These are phyloP conservation scores for Dimocarpus longan DNA, from an alignment of 345 rosid genomes.

Conservation along the genomic window DNA sequence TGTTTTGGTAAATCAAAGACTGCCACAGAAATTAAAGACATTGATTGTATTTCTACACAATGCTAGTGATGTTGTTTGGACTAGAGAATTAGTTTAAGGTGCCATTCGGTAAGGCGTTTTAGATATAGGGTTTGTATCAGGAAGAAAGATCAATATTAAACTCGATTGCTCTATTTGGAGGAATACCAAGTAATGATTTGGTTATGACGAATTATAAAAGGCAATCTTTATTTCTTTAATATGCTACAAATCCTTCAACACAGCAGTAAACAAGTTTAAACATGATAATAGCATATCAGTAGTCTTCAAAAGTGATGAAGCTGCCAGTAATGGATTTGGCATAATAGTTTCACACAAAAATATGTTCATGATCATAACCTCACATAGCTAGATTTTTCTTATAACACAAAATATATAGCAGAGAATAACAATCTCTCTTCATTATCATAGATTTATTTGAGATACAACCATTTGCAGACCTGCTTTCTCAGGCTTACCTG, in stretches of 20 bases:
- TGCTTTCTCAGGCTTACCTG: slow-evolving; percentile 19
- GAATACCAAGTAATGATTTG: too few relatives aligned
- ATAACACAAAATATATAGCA: neutral
- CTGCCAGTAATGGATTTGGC: neutral
- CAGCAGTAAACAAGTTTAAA: neutral
- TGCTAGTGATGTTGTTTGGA: too few relatives aligned
- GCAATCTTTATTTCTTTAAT: neutral
- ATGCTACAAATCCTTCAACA: neutral
- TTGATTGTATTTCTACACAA: too few relatives aligned
- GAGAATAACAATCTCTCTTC: neutral
- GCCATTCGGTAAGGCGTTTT: too few relatives aligned
- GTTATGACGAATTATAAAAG: neutral
- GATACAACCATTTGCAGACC: neutral
- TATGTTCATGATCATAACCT: neutral
- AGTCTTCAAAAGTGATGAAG: neutral
- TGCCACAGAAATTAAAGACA: too few relatives aligned
- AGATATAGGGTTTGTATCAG: too few relatives aligned
- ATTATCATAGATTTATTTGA: neutral
- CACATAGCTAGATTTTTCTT: neutral
- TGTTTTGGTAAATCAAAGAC: too few relatives aligned
- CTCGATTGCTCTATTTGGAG: neutral
- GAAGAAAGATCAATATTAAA: too few relatives aligned
- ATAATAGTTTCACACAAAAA: neutral
- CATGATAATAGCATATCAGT: neutral
- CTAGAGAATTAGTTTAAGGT: too few relatives aligned